A percentile compares a stretch with the other conserved stretches of the same genome.
Evolutionary conservation across 371 early-diverging fungal species (phyloP).

Genomic region (Mortierella sp.): DNA sequence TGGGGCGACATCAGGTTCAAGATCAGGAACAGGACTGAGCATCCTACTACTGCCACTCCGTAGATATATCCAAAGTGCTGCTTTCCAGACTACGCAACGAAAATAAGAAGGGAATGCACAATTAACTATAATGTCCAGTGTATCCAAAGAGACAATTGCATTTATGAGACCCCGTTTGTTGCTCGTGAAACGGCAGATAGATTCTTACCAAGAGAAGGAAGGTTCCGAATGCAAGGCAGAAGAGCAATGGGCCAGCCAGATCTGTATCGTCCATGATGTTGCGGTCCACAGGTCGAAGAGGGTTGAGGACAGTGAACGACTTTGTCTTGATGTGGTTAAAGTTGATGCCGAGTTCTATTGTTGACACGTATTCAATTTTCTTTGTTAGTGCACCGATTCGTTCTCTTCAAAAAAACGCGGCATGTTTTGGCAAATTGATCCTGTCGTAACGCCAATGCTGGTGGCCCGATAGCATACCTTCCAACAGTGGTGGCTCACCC

Average conservation of each 20-base stretch:
- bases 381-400: not conserved
- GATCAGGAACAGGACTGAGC: slow-evolving; percentile 86
- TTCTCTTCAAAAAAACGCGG: not conserved
- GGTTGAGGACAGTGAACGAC: slow-evolving; percentile 91
- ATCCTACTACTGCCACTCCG: slow-evolving; percentile 94
- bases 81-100: slow-evolving; percentile 83
- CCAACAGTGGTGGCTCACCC: slow-evolving; percentile 43
- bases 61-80: slow-evolving; percentile 98
- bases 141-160: not conserved
- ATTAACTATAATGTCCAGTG: not conserved
- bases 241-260: slow-evolving; percentile 94
- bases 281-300: slow-evolving; percentile 87
- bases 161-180: not conserved
- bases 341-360: slow-evolving; percentile 91
- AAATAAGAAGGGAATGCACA: not conserved
- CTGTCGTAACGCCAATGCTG: not conserved
- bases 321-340: slow-evolving; percentile 89
- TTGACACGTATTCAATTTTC: not conserved
- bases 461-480: slow-evolving; percentile 14
- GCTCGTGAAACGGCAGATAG: not conserved
- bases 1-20: slow-evolving; percentile 94
- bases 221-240: slow-evolving; percentile 91
- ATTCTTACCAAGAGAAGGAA: slow-evolving; percentile 85
- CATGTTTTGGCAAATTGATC: not conserved
- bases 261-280: slow-evolving; percentile 96